Evolutionary conservation across 257 asterid genomes (phyloP).

Genomic region (Striga asiatica): DNA sequence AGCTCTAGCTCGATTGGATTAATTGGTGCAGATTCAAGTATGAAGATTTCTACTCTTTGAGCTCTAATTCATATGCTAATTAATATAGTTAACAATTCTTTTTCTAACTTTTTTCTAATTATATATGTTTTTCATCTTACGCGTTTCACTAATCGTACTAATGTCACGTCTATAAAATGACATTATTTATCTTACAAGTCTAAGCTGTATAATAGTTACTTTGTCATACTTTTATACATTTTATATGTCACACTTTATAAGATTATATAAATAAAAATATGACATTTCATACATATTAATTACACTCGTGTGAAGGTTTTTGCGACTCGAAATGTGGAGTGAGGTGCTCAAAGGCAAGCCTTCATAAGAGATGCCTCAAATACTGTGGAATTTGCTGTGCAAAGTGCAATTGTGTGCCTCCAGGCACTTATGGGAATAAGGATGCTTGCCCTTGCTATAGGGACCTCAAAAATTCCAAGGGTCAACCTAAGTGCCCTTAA

Average conservation of each 20-base stretch:
- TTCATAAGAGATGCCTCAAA: not conserved
- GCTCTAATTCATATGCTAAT: too few relatives aligned
- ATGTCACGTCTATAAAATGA: too few relatives aligned
- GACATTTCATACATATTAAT: too few relatives aligned
- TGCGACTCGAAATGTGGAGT: slow-evolving; percentile 1
- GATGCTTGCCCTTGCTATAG: slow-evolving; percentile 8
- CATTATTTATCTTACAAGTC: too few relatives aligned
- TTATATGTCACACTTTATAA: not conserved
- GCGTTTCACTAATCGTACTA: too few relatives aligned
- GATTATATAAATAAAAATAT: not conserved
- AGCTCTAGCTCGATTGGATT: slow-evolving; percentile 6
- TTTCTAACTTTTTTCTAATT: not conserved
- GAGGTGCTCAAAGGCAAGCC: slow-evolving; percentile 7
- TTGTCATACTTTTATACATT: not conserved
- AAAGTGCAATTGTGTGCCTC: not conserved
- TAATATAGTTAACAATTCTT: too few relatives aligned
- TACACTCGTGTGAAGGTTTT: too few relatives aligned
- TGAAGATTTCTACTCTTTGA: not conserved
- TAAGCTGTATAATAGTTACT: too few relatives aligned
- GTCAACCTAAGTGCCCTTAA: slow-evolving; percentile 8
- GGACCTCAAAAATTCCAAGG: slow-evolving; percentile 8
- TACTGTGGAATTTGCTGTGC: slow-evolving; percentile 10
- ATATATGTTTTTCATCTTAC: too few relatives aligned
- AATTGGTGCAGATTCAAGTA: slow-evolving; percentile 5
- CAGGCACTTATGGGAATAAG: slow-evolving; percentile 7